Evolutionary conservation across 257 asterid genomes (phyloP).

Genomic region (Vinca minor): DNA sequence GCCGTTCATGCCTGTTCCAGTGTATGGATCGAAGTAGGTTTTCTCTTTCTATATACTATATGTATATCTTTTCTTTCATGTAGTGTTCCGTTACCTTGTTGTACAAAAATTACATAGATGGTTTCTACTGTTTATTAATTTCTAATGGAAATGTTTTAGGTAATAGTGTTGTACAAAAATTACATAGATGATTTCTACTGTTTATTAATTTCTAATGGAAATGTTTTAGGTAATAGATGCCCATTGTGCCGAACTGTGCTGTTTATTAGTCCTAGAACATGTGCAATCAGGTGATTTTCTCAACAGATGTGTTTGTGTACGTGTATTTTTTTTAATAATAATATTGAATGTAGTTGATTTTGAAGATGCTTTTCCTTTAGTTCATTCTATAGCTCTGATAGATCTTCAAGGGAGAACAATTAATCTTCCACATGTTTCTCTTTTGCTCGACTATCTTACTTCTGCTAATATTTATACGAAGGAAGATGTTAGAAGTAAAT

Average conservation of each 20-base stretch:
- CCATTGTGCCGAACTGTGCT: conserved; percentile 94
- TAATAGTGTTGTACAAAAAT: too few species aligned
- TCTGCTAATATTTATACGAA: background rate
- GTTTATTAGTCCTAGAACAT: conserved; percentile 67
- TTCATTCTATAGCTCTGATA: background rate
- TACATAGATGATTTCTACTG: too few species aligned
- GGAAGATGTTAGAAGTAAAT: background rate
- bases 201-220: conserved; percentile 2
- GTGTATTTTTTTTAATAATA: too few species aligned
- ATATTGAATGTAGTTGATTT: background rate
- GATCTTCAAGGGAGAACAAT: background rate
- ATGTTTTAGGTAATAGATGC: conserved; percentile 68
- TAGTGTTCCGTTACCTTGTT: conserved; percentile 8
- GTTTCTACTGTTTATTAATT: too few species aligned
- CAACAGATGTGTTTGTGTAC: too few species aligned
- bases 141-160: too few species aligned
- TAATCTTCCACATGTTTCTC: background rate
- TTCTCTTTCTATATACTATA: conserved; percentile 10
- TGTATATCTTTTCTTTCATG: background rate
- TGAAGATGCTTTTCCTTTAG: background rate
- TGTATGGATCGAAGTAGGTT: conserved; percentile 82
- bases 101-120: background rate
- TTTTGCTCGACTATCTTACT: background rate
- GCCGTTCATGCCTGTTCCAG: conserved; percentile 94
- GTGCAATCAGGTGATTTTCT: conserved; percentile 71